A percentile compares a stretch with the other conserved stretches of the same genome.
phyloP scores from a whole-genome alignment of 2,329 filamentous ascomycete species.

The Exophiala spinifera region DNA sequence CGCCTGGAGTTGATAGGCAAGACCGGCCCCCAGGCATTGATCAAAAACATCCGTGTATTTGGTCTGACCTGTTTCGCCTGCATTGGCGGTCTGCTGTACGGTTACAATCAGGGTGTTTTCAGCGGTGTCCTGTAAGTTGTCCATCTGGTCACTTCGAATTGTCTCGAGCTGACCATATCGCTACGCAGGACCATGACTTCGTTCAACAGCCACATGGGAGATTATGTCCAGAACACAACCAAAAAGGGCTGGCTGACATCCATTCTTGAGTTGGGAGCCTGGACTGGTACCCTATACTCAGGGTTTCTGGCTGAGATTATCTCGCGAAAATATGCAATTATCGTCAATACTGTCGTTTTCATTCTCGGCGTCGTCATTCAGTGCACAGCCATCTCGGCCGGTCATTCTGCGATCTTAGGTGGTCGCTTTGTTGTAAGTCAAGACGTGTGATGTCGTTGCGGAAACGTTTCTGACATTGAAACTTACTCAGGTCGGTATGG shows the following conservation, averaged over 20 bases:
- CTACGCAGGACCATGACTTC: slow-evolving; percentile 30
- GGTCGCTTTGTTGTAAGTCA: slow-evolving; percentile 39
- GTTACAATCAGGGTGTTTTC: slow-evolving; percentile 76
- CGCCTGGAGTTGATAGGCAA: slow-evolving; percentile 37
- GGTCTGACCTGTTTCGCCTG: slow-evolving; percentile 55
- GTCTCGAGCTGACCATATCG: slow-evolving; percentile 35
- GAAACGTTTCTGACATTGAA: background rate
- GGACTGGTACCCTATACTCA: slow-evolving; percentile 38
- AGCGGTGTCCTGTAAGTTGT: slow-evolving; percentile 59
- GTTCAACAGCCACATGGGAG: slow-evolving; percentile 24
- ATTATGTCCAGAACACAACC: slow-evolving; percentile 28
- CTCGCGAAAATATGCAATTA: slow-evolving; percentile 35
- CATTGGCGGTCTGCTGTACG: slow-evolving; percentile 56
- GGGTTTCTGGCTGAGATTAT: slow-evolving; percentile 39
- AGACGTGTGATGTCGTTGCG: background rate
- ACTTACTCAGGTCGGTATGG: slow-evolving; percentile 32
- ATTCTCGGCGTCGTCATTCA: slow-evolving; percentile 39
- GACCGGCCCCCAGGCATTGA: slow-evolving; percentile 48
- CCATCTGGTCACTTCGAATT: no score
- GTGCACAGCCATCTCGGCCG: slow-evolving; percentile 45
- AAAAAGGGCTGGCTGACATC: slow-evolving; percentile 37
- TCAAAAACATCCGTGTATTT: slow-evolving; percentile 54
- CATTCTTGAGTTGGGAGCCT: slow-evolving; percentile 43
- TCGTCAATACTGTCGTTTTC: slow-evolving; percentile 37
- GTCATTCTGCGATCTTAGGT: slow-evolving; percentile 35